These are phyloP conservation scores for Arthrobotrys megalospora DNA, from an alignment of 2,329 filamentous ascomycete genomes.

Conservation along the genomic window DNA sequence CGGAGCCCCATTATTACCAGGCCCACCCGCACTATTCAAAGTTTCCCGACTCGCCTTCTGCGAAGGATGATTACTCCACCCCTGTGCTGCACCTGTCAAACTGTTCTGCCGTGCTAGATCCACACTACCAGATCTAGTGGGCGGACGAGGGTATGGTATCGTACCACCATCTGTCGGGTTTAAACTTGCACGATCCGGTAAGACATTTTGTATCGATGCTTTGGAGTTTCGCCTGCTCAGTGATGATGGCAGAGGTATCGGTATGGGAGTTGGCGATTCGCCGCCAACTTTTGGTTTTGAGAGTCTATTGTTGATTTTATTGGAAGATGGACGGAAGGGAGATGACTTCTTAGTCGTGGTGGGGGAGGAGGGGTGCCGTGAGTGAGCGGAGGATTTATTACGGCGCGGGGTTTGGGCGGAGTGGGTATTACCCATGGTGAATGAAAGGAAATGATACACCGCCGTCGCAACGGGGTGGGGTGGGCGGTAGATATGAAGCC, in stretches of 20 bases:
- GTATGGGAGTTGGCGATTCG: constrained; percentile 39
- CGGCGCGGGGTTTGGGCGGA: constrained; percentile 31
- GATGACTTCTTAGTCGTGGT: constrained; percentile 23
- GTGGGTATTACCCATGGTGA: constrained; percentile 42
- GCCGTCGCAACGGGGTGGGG: constrained; percentile 20
- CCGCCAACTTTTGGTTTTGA: constrained; percentile 56
- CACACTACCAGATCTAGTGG: constrained; percentile 44
- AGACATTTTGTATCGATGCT: constrained; percentile 42
- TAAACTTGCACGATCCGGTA: constrained; percentile 42
- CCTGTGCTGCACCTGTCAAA: constrained; percentile 25
- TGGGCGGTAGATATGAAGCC: constrained; percentile 18
- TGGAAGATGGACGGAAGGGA: constrained; percentile 1
- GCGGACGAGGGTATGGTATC: constrained; percentile 39
- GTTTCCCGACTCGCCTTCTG: constrained; percentile 38
- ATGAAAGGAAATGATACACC: constrained; percentile 7
- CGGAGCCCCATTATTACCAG: constrained; percentile 24
- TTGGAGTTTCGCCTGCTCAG: constrained; percentile 51
- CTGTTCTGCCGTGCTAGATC: constrained; percentile 49
- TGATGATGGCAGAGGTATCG: constrained; percentile 41
- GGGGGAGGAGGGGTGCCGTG: constrained; percentile 21
- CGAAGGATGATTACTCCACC: constrained; percentile 50
- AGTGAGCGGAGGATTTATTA: constrained; percentile 15
- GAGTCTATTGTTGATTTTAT: constrained; percentile 44
- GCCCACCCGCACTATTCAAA: constrained; percentile 26
- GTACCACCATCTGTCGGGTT: constrained; percentile 44